Evolutionary conservation across 1,284 basidiomycete genomes (phyloP), one percentile per base, ranked within the genome.

Genomic region (Mycosarcoma maydis): DNA sequence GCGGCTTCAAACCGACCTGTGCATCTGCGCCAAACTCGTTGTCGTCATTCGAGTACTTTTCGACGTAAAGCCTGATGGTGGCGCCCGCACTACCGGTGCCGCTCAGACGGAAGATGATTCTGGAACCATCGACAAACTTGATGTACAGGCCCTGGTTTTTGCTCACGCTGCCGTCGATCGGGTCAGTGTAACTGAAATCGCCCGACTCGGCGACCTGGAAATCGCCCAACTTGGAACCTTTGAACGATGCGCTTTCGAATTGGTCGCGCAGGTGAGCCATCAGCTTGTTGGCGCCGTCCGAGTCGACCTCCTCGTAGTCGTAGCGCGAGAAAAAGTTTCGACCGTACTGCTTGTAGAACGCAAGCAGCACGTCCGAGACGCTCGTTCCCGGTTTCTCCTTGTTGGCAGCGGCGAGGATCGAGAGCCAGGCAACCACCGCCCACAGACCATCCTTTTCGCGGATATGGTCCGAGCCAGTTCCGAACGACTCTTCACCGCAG

Each of bases 381-480:
- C 61, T 57, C 1, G 76, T 78, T 7, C 78, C 73, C 3, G 80
- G 69, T 55, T 77, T 78, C 55, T 91, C 87, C 84, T 89, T 87
- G 85, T 95, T 95, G 36, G 92, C 94, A 41, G 89, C 90, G 13
- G 96, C 96, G 76, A 98, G 86, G 83, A 98, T 98, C 81, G 95
- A 94, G 69, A 98, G 85, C 95, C 95, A 98, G 2, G 95, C 95
- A 44, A 98, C 86, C 62, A 98, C 87, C 58, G 96, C 95, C 95
- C 95, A 98, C 38, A 98, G 85, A 75, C 95, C 95, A 80, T 98
- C 95, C 87, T 98, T 98, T 86, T 98, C 95, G 70, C 95, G 91
- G 76, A 98, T 96, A 84, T 98, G 95, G 84, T 98, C 95, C 16
- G 95, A 98, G 17, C 95, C 95, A n/a, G 95, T 98, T 61, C 95